phyloP scores from a whole-genome alignment of 139 green algal species.

The Auxenochlorella pyrenoidosa region DNA sequence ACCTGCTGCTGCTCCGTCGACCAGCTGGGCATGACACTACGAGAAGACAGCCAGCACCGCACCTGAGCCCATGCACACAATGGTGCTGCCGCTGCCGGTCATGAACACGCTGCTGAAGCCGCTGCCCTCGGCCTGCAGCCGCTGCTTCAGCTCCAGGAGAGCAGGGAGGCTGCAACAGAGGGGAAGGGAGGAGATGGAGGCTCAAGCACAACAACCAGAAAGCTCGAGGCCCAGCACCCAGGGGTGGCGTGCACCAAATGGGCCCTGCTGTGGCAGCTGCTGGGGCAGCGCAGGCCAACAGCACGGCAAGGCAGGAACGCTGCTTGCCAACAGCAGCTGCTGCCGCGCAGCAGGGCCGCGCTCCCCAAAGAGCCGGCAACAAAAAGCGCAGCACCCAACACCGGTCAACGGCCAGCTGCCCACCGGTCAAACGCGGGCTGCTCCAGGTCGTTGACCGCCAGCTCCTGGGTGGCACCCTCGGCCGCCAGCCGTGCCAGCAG shows the following conservation, averaged over 20 bases:
- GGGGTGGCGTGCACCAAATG: not conserved
- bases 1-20: not conserved
- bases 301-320: no score
- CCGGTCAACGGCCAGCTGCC: not conserved
- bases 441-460: slow-evolving; percentile 95
- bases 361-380: no score
- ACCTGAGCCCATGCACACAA: slow-evolving; percentile 82
- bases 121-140: slow-evolving; percentile 59
- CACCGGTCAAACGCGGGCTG: slow-evolving; percentile 91
- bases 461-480: slow-evolving; percentile 51
- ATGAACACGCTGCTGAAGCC: slow-evolving; percentile 94
- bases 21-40: not conserved
- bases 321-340: no score
- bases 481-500: slow-evolving; percentile 72
- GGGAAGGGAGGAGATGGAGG: not conserved
- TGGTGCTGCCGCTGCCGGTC: slow-evolving; percentile 93
- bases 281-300: no score
- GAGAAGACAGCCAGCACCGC: not conserved
- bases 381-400: not conserved
- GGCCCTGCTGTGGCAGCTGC: not conserved
- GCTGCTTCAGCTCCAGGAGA: slow-evolving; percentile 84
- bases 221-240: not conserved
- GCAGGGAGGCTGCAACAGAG: slow-evolving; percentile 82
- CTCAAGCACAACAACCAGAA: no score
- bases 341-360: no score